Base-by-base conservation (phyloP, 2,329 filamentous ascomycete genomes). In the Hymenoscyphus occultus region DNA sequence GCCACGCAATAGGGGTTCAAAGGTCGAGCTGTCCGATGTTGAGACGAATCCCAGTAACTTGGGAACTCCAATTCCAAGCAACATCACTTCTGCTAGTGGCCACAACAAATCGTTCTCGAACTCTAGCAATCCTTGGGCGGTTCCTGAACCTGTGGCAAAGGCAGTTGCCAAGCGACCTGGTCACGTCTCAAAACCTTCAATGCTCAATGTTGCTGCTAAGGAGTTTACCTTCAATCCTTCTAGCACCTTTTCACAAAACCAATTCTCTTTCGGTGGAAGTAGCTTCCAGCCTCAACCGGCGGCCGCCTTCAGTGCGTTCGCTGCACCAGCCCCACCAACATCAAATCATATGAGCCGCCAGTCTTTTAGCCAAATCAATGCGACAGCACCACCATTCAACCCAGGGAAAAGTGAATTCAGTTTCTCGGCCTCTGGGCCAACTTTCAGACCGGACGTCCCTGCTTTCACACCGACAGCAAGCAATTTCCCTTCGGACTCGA, bases 151-250 rank as follows among this genome's bases (percentile, higher is more conserved):
- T 72, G 75, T 54, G 72, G 78, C 32, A 75, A 76, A 56, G 77
- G 76, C 70, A 72, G 56, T 39, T 74, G 78, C 39, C 78, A 63
- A 80, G 56, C 79, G 77, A 16, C 78, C 81, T 12, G 85, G 84
- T 68, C 90, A 93, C 73, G 83, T 81, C 19, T 89, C 88, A 74
- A 91, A 90, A 71, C 81, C 87, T 2, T 93, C 87, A 0, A 77
- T 88, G 56, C 84, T 98, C 71, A 98, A 98, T 72, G 93, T 96
- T 39, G 86, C 90, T 68, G 94, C 94, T 0, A 90, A 93, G 58
- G 92, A 95, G 73, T 97, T 97, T 81, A 92, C 89, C 71, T 94
- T 94, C 77, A 84, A 89, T 63, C 76, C 66, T 51, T 65, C 67
- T 54, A 76, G 76, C 71, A 78, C 77, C 32, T 86, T 86, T 71